Base-by-base conservation (phyloP, 2,329 filamentous ascomycete genomes). In the Kalaharituber pfeilii region DNA sequence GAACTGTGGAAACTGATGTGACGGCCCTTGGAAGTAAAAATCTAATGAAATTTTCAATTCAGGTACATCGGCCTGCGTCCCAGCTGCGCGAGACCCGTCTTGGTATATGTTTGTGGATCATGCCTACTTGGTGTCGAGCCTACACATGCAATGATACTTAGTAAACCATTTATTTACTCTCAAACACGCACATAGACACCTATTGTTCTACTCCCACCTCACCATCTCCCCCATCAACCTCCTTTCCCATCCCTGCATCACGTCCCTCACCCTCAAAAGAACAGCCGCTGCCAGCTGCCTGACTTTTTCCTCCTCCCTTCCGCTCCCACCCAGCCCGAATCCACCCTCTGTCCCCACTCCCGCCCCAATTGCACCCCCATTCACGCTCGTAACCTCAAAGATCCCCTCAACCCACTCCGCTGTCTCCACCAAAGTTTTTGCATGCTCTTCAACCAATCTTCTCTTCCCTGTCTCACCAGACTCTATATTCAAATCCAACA, bases 351-450 rank as follows among this genome's bases (percentile, higher is more conserved):
- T 98, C 63, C 50, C 58, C 54, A 61, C 27, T 33, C 52, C 51
- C 50, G 54, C 58, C 33, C 27, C 60, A 26, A 27, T 49, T 45
- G 47, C 60, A 50, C 54, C 60, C 47, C 50, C 59, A 29, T 36
- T 56, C n/a, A 52, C 59, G 36, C 15, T 49, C 24, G 51, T 56
- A 11, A 72, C 72, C 56, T 82, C 78, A 67, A 95, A 93, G 1
- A 95, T 76, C 53, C 73, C 73, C 44, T 79, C 75, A 1, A 85
- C 83, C 91, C 91, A 98, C 64, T 86, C 84, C 63, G 85, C 78
- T 56, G 86, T 84, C 73, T 96, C 89, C 51, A 94, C 74, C 22
- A 96, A 71, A 66, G 89, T 80, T 54, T 79, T 78, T 0, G 84
- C 81, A 62, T 86, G 78, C 55, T 81, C 78, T 56, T 80, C 78